Evolutionary conservation across 1,284 basidiomycete genomes (phyloP).

Genomic region (Neolentinus lepideus): DNA sequence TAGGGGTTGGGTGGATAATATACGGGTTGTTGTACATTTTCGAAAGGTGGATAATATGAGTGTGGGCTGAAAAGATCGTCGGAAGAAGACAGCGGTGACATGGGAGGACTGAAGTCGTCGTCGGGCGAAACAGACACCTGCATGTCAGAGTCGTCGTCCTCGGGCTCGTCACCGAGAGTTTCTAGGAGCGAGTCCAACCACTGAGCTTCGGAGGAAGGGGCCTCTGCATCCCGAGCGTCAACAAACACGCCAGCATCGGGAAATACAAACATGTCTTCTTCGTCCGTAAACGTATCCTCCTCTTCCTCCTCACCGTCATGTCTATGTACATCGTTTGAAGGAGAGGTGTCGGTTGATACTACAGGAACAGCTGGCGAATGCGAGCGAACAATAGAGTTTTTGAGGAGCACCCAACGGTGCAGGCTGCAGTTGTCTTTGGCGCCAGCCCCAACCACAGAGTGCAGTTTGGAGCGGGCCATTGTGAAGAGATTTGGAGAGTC

Average conservation of each 20-base stretch:
- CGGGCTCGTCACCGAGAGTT: constrained; percentile 56
- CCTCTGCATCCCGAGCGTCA: constrained; percentile 25
- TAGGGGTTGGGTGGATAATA: constrained; percentile 66
- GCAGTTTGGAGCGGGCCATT: constrained; percentile 71
- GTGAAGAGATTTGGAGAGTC: constrained; percentile 37
- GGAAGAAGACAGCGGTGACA: constrained; percentile 64
- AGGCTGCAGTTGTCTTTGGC: constrained; percentile 62
- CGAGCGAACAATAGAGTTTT: constrained; percentile 68
- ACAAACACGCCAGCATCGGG: constrained; percentile 61
- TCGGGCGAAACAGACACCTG: constrained; percentile 35
- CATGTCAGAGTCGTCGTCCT: constrained; percentile 40
- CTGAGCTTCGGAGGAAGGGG: constrained; percentile 53
- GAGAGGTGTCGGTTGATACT: constrained; percentile 23
- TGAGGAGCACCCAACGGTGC: constrained; percentile 79
- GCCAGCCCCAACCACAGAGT: constrained; percentile 42
- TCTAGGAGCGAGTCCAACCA: constrained; percentile 77
- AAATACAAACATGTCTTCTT: constrained; percentile 65
- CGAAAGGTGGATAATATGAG: constrained; percentile 36
- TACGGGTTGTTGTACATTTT: constrained; percentile 49
- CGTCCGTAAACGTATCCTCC: constrained; percentile 31
- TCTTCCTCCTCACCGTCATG: constrained; percentile 34
- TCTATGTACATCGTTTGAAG: constrained; percentile 33
- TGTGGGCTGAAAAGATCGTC: constrained; percentile 56
- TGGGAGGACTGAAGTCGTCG: constrained; percentile 52
- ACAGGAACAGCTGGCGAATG: constrained; percentile 23